Evolutionary conservation across 805 yeast genomes (phyloP), one percentile per base, ranked within the genome.

Genomic region (Jamesozyma hellenica): DNA sequence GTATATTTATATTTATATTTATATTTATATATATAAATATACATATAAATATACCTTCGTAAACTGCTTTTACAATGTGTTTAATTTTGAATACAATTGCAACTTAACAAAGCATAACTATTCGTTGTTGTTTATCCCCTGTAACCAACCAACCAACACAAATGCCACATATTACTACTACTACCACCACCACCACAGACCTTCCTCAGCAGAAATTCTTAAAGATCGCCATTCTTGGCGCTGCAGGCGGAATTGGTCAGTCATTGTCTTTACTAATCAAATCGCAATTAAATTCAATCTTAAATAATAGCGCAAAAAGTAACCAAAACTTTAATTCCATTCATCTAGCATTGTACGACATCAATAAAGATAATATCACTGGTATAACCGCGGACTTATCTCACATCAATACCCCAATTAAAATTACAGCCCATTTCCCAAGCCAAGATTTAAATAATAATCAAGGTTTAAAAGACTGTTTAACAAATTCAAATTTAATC

Each of bases 211-310:
- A 38, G 23, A 39, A 45, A 21, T 33, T 40, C 11, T 28, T 64
- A 33, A 86, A 85, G 70, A 94, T 84, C 39, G 74, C 94, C 41
- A 87, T 86, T 44, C 71, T 80, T 39, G 95, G 95, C 49, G 96
- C 96, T 42, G 87, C 90, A 40, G 95, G 95, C 53, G 95, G 96
- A 45, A 86, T 86, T 58, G 96, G 96, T 41, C 95, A 87, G 70
- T 94, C 95, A 32, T 71, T 86, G 45, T 84, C 95, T 12, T 74
- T 87, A 40, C 71, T 86, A 47, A 68, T 86, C 51, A 86, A 86
- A 64, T 67, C 85, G 1, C 57, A 54, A 36, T 36, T 55, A 19
- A 47, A 44, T 8, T 28, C 45, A 18, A 35, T 49, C 10, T 6
- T 12, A 15, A 41, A 36, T 11, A 44, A 75, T 77, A 13, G 29